Evolutionary conservation across 768 basidiomycete genomes (phyloP).

Genomic region (Amanita exitialis): DNA sequence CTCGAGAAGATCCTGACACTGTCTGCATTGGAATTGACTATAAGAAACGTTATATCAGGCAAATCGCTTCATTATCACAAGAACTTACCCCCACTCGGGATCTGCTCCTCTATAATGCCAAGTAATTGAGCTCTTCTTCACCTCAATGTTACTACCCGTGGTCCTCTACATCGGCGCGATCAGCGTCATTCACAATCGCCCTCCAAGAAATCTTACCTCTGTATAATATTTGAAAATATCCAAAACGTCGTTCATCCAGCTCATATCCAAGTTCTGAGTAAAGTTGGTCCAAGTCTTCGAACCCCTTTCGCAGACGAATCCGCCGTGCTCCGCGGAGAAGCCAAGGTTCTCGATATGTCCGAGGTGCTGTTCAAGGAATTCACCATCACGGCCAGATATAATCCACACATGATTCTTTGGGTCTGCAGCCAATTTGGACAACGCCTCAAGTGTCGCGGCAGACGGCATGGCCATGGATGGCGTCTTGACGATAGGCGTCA

Average conservation of each 20-base stretch:
- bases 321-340: slow-evolving; percentile 94
- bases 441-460: slow-evolving; percentile 58
- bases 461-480: slow-evolving; percentile 85
- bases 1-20: slow-evolving; percentile 93
- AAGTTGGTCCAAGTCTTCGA: slow-evolving; percentile 70
- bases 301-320: slow-evolving; percentile 76
- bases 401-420: slow-evolving; percentile 92
- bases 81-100: slow-evolving; percentile 88
- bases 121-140: slow-evolving; percentile 95
- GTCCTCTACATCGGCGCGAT: slow-evolving; percentile 46
- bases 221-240: slow-evolving; percentile 97
- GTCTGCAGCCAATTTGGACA: slow-evolving; percentile 63
- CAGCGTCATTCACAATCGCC: background rate
- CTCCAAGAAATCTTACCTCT: slow-evolving; percentile 37
- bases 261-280: slow-evolving; percentile 91
- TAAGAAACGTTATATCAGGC: background rate
- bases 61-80: slow-evolving; percentile 4
- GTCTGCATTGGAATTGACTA: slow-evolving; percentile 88
- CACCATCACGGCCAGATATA: slow-evolving; percentile 92
- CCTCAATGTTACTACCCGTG: slow-evolving; percentile 91
- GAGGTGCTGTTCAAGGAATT: slow-evolving; percentile 85
- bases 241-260: slow-evolving; percentile 92
- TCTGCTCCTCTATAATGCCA: slow-evolving; percentile 95
- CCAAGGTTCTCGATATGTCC: slow-evolving; percentile 78
- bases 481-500: slow-evolving; percentile 93